Base-by-base conservation (phyloP, 2,329 filamentous ascomycete genomes). In the Apiospora hydei region DNA sequence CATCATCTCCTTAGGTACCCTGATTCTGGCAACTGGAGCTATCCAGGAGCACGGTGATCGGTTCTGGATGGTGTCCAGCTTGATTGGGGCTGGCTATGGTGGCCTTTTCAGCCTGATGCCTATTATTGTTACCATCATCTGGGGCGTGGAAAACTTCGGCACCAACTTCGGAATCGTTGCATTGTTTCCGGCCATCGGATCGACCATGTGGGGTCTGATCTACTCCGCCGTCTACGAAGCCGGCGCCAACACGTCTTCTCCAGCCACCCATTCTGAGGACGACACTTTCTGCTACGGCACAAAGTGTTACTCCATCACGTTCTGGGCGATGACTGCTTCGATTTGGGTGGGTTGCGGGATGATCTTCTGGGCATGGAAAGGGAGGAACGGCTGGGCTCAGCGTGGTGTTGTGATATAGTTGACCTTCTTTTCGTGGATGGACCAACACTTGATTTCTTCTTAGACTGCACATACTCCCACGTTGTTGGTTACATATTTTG, bases 131-230 rank as follows among this genome's bases (percentile, higher is more conserved):
- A 94, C 92, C n/a, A 95, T 98, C 13, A 96, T 99, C 66, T 99
- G 96, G 96, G 96, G 96, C 38, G 95, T 98, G 0, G 95, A 98
- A 85, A 99, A 98, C 81, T 98, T 99, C 80, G 96, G 94, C 72
- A 99, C 96, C 0, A 98, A 99, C 78, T 99, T 96, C 91, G 96
- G 96, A 13, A 95, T 98, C 73, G 91, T 98, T 10, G 95, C 95
- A 57, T 96, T 97, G 86, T 91, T 96, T 71, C 96, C 96, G 3
- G 96, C 96, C 0, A 83, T 93, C 0, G 96, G 96, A 0, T 95
- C 96, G 0, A 94, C 94, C 0, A 88, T 98, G 44, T 99, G 96
- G 95, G 94, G 95, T 0, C 82, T 96, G 0, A 85, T 98, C n/a
- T 99, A 98, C 81, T 94, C 93, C 7, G 89, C 87, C 0, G 91